These are phyloP conservation scores for Didymella exigua DNA, from an alignment of 2,329 filamentous ascomycete species.

Conservation along the genomic window DNA sequence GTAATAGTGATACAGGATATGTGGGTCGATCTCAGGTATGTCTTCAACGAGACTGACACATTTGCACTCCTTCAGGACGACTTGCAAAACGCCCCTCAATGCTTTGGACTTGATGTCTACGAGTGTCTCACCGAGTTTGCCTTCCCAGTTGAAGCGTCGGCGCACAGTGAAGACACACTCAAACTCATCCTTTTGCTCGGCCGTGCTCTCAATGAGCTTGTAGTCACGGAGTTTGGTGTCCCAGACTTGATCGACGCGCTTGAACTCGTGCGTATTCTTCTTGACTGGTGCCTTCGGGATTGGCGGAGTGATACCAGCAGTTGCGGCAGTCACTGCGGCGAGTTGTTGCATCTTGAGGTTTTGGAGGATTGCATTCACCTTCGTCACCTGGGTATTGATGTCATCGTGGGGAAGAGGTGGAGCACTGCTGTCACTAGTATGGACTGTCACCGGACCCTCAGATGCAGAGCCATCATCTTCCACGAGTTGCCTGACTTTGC, in stretches of 20 bases:
- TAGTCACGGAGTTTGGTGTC: slow-evolving; percentile 58
- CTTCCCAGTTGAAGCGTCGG: slow-evolving; percentile 82
- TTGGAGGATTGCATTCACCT: slow-evolving; percentile 18
- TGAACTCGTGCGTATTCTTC: slow-evolving; percentile 63
- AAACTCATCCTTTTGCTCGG: slow-evolving; percentile 71
- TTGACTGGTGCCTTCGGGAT: slow-evolving; percentile 29
- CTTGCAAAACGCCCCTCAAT: slow-evolving; percentile 71
- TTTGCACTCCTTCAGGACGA: slow-evolving; percentile 77
- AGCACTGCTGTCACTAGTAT: slow-evolving; percentile 7
- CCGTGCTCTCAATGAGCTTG: slow-evolving; percentile 69
- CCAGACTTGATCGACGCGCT: slow-evolving; percentile 69
- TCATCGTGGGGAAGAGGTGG: slow-evolving; percentile 16
- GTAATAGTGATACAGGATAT: slow-evolving; percentile 66
- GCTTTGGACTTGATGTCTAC: slow-evolving; percentile 87
- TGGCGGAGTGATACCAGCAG: slow-evolving; percentile 17
- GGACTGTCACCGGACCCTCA: not conserved
- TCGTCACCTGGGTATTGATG: slow-evolving; percentile 23
- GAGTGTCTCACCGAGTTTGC: slow-evolving; percentile 74
- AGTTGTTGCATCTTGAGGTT: slow-evolving; percentile 27
- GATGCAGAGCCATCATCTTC: slow-evolving; percentile 17
- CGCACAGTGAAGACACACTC: slow-evolving; percentile 81
- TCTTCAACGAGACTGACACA: slow-evolving; percentile 82
- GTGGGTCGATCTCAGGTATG: slow-evolving; percentile 65
- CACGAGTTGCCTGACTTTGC: slow-evolving; percentile 15
- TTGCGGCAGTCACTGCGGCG: slow-evolving; percentile 16